These are phyloP conservation scores for Lodderomyces beijingensis DNA, from an alignment of 1,139 yeast species.

Conservation along the genomic window DNA sequence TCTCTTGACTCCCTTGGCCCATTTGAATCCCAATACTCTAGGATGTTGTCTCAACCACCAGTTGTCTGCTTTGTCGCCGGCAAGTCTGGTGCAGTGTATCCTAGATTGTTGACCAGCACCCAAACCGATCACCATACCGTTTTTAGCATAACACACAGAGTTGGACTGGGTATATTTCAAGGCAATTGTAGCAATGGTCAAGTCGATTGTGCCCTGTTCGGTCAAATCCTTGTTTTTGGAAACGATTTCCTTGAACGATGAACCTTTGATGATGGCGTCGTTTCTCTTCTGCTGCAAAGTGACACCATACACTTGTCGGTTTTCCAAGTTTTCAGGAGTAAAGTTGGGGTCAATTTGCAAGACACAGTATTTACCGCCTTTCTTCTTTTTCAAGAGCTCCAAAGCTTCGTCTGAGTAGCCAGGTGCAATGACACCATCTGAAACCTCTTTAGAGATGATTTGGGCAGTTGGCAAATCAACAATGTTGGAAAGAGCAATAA, in stretches of 20 bases:
- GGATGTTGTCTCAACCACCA: constrained; percentile 99
- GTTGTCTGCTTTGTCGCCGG: constrained; percentile 98
- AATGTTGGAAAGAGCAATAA: constrained; percentile 92
- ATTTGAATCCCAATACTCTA: constrained; percentile 81
- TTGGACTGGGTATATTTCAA: constrained; percentile 96
- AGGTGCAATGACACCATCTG: constrained; percentile 98
- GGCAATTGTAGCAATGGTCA: constrained; percentile 95
- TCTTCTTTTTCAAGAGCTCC: constrained; percentile 82
- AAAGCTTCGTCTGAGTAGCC: constrained; percentile 92
- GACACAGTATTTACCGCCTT: constrained; percentile 95
- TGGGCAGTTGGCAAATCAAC: constrained; percentile 96
- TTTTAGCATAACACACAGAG: constrained; percentile 96
- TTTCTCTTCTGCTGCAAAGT: constrained; percentile 95
- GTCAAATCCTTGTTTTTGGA: constrained; percentile 82
- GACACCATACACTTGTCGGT: constrained; percentile 95
- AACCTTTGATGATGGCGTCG: constrained; percentile 86
- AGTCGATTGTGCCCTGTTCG: constrained; percentile 87
- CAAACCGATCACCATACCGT: constrained; percentile 97
- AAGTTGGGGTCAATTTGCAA: constrained; percentile 93
- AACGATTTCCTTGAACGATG: constrained; percentile 88
- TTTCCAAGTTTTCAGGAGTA: constrained; percentile 75
- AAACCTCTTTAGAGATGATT: constrained; percentile 94
- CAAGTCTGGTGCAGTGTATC: constrained; percentile 97
- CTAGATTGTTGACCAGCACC: constrained; percentile 99
- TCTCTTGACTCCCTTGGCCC: constrained; percentile 98